phyloP scores from a whole-genome alignment of 768 basidiomycete species.

The Dentipellis sp. region DNA sequence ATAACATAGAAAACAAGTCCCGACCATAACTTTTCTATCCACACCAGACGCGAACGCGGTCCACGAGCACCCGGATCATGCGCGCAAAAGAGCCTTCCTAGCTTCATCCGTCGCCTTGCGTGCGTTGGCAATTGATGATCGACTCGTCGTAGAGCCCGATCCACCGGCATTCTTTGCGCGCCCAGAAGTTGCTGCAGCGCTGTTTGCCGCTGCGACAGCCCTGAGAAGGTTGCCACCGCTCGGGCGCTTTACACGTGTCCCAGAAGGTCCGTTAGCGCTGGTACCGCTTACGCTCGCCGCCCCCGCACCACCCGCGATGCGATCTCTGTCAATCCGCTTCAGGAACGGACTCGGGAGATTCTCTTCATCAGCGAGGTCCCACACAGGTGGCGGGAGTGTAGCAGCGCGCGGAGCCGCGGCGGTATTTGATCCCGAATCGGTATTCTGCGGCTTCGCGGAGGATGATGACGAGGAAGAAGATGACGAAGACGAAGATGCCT shows the following conservation, averaged over 20 bases:
- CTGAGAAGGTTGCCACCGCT: conserved; percentile 48
- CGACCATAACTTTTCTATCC: no score
- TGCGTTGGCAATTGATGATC: neutral
- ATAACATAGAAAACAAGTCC: no score
- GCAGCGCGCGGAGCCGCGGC: neutral
- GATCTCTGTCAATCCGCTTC: conserved; percentile 41
- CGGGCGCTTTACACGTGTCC: conserved; percentile 27
- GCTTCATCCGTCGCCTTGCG: neutral
- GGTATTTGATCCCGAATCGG: no score
- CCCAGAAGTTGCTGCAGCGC: conserved; percentile 25
- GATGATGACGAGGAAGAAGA: conserved; percentile 5
- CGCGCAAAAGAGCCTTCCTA: neutral
- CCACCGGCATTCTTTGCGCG: neutral
- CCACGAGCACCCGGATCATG: neutral
- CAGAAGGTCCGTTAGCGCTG: conserved; percentile 5
- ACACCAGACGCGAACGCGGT: no score
- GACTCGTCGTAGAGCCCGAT: neutral
- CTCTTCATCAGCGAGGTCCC: conserved; percentile 71
- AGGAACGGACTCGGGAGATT: conserved; percentile 82
- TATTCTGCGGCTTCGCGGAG: neutral
- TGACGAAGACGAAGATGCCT: conserved; percentile 9
- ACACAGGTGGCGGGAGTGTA: conserved; percentile 18
- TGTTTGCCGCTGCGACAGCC: conserved; percentile 49
- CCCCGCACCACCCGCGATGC: conserved; percentile 11
- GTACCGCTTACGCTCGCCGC: neutral